These are phyloP conservation scores for Cryptococcus neoformans DNA, from an alignment of 1,284 basidiomycete species.

Conservation along the genomic window DNA sequence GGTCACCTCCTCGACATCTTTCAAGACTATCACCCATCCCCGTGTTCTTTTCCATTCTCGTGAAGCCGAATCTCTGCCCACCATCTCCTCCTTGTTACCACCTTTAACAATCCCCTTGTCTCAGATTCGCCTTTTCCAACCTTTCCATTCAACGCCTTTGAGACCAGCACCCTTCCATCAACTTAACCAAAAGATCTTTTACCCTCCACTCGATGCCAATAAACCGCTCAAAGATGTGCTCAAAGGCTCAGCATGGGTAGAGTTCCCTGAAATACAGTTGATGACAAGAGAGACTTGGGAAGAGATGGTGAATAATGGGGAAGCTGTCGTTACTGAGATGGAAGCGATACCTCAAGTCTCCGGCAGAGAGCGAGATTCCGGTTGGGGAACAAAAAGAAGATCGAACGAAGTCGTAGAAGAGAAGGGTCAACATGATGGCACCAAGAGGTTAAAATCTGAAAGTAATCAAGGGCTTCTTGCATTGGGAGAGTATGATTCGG, in stretches of 20 bases:
- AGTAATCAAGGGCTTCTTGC: constrained; percentile 44
- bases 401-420: constrained; percentile 5
- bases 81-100: constrained; percentile 22
- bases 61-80: constrained; percentile 8
- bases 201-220: constrained; percentile 59
- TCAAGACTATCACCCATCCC: constrained; percentile 14
- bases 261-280: constrained; percentile 75
- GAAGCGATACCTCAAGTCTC: constrained; percentile 42
- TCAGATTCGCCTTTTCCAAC: constrained; percentile 16
- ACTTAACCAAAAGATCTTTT: constrained; percentile 41
- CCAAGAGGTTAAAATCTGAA: constrained; percentile 17
- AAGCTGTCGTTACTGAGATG: constrained; percentile 42
- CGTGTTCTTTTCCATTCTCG: constrained; percentile 21
- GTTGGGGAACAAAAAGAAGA: constrained; percentile 41
- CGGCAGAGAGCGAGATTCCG: constrained; percentile 47
- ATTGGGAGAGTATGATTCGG: constrained; percentile 23
- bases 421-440: constrained; percentile 54
- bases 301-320: constrained; percentile 51
- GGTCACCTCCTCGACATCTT: constrained; percentile 19
- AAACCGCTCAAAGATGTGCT: constrained; percentile 56
- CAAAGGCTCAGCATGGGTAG: constrained; percentile 64
- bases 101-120: constrained; percentile 1
- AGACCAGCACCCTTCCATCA: constrained; percentile 13
- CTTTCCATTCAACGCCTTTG: constrained; percentile 27
- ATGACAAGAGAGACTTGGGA: constrained; percentile 61